Conservation (phyloP, 805 yeast species). For the Spathaspora hagerdaliae region DNA sequence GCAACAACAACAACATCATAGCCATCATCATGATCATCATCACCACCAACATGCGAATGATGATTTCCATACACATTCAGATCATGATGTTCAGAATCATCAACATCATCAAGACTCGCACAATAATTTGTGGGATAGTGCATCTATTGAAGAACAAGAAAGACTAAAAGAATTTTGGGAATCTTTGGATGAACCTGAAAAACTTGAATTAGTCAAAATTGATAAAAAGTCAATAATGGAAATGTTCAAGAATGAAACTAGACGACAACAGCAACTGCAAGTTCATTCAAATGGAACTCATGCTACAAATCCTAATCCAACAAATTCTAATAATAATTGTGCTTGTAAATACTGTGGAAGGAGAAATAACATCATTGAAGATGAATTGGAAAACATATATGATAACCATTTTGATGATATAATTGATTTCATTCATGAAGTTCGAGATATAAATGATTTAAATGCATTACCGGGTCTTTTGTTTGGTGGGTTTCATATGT, state of each 20-base stretch:
- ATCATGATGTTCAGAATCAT: conserved; percentile 6
- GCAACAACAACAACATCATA: background rate
- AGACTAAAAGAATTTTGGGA: conserved; percentile 63
- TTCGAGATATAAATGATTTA: conserved; percentile 33
- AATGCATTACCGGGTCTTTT: conserved; percentile 31
- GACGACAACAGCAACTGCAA: conserved; percentile 9
- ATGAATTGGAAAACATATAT: conserved; percentile 70
- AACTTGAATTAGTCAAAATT: conserved; percentile 56
- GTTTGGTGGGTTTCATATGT: conserved; percentile 33
- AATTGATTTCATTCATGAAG: conserved; percentile 34
- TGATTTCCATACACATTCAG: conserved; percentile 15
- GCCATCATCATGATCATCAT: background rate
- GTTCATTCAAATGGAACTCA: conserved; percentile 5
- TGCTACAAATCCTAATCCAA: conserved; percentile 16
- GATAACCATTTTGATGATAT: conserved; percentile 58
- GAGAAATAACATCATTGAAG: conserved; percentile 65
- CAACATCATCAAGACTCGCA: conserved; percentile 1
- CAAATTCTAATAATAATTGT: conserved; percentile 38
- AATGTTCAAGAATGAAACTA: conserved; percentile 47
- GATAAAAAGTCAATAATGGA: conserved; percentile 68
- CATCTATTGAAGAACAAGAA: conserved; percentile 47
- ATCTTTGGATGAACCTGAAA: conserved; percentile 54
- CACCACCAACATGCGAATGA: background rate
- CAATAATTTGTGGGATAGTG: conserved; percentile 42
- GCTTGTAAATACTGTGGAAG: conserved; percentile 77